phyloP scores from a whole-genome alignment of 2,329 filamentous ascomycete species.

The Massarina eburnea region DNA sequence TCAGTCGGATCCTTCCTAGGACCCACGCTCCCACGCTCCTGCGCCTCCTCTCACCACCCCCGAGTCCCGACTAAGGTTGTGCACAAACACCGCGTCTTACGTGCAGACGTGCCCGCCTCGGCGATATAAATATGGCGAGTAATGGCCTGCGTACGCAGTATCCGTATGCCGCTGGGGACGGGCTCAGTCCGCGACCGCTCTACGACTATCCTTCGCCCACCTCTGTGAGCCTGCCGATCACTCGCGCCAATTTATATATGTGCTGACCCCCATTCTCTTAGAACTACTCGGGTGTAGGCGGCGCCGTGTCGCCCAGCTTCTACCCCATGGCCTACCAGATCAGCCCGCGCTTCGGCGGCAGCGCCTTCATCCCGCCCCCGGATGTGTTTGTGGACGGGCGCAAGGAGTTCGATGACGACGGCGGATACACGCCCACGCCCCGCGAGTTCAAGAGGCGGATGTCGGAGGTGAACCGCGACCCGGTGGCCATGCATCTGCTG shows the following conservation, averaged over 20 bases:
- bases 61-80: constrained; percentile 10
- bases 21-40: constrained; percentile 9
- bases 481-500: constrained; percentile 82
- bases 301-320: constrained; percentile 36
- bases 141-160: constrained; percentile 40
- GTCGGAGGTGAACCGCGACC: constrained; percentile 51
- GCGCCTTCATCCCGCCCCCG: constrained; percentile 41
- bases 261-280: constrained; percentile 24
- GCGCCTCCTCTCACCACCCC: constrained; percentile 27
- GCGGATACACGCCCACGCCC: constrained; percentile 29
- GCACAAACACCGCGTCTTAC: neutral
- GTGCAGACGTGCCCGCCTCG: neutral
- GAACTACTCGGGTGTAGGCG: constrained; percentile 37
- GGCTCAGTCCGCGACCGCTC: constrained; percentile 34
- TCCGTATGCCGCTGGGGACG: constrained; percentile 30
- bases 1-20: constrained; percentile 25
- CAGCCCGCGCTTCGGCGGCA: constrained; percentile 39
- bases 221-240: neutral
- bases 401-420: constrained; percentile 28
- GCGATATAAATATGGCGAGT: constrained; percentile 26
- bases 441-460: constrained; percentile 32
- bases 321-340: constrained; percentile 41
- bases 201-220: constrained; percentile 37
- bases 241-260: neutral
- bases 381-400: constrained; percentile 39